These are phyloP conservation scores for Dictyophora rubrovolvata DNA, from an alignment of 768 basidiomycete species.

Conservation along the genomic window DNA sequence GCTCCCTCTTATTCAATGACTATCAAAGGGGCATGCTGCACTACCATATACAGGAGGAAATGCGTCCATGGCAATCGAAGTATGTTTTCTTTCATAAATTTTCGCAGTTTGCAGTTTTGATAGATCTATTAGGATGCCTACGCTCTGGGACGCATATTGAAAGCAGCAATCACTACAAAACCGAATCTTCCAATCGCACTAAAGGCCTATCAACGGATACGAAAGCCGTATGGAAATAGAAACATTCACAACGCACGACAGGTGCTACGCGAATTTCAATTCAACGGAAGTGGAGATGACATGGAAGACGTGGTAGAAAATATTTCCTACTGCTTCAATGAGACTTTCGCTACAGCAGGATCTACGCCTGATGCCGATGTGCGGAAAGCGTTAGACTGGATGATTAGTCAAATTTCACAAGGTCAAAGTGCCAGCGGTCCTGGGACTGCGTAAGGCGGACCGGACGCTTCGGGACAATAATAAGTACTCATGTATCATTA, in stretches of 20 bases:
- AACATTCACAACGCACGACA: not conserved
- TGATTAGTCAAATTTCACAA: not conserved
- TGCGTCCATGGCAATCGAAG: constrained; percentile 44
- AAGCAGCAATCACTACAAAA: constrained; percentile 15
- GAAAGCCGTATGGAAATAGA: constrained; percentile 18
- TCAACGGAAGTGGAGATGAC: not conserved
- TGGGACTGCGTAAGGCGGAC: not conserved
- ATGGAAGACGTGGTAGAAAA: not conserved
- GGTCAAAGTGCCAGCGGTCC: not conserved
- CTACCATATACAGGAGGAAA: constrained; percentile 37
- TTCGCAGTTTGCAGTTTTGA: not conserved
- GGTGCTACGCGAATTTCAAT: constrained; percentile 2
- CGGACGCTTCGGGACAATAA: not conserved
- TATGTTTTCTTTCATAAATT: constrained; percentile 12
- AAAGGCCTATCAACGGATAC: constrained; percentile 22
- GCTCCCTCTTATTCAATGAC: not conserved
- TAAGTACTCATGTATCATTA: no score
- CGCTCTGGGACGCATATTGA: constrained; percentile 21
- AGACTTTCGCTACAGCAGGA: not conserved
- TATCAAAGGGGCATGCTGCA: constrained; percentile 35
- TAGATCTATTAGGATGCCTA: constrained; percentile 18
- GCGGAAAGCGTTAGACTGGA: not conserved
- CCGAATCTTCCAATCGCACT: constrained; percentile 21
- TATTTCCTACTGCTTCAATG: not conserved
- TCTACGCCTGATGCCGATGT: constrained; percentile 1